These are phyloP conservation scores for Zizania latifolia DNA, from an alignment of 176 grass and related monocot genomes.

Conservation along the genomic window DNA sequence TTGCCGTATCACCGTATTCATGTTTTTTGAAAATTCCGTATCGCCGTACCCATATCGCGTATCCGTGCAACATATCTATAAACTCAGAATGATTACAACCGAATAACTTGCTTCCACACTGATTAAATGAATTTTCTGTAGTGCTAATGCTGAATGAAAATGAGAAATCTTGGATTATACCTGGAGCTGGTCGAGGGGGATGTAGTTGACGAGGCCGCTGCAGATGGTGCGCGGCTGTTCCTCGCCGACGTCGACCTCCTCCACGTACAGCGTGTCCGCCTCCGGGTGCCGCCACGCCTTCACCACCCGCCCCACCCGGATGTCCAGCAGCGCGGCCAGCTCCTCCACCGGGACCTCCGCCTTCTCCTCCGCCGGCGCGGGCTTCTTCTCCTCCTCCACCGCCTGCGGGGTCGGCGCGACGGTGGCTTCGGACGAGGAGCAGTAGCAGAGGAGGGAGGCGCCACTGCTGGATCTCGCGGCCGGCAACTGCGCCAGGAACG, in stretches of 20 bases:
- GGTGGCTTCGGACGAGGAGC: neutral
- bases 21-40: too few species aligned
- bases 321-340: slow-evolving; percentile 56
- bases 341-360: slow-evolving; percentile 42
- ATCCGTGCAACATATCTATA: too few species aligned
- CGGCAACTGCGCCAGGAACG: neutral
- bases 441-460: slow-evolving; percentile 33
- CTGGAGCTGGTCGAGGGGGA: slow-evolving; percentile 72
- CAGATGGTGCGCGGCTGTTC: slow-evolving; percentile 79
- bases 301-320: slow-evolving; percentile 73
- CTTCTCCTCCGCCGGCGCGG: slow-evolving; percentile 15
- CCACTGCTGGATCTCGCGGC: neutral
- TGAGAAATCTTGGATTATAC: slow-evolving; percentile 19
- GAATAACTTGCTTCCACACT: neutral
- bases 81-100: neutral
- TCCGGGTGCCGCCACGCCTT: slow-evolving; percentile 87
- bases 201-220: slow-evolving; percentile 79
- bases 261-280: slow-evolving; percentile 83
- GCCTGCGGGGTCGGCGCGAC: neutral
- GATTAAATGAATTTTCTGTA: neutral
- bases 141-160: neutral
- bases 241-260: slow-evolving; percentile 89
- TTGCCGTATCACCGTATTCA: too few species aligned
- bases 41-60: too few species aligned
- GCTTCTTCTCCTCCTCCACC: neutral